Conservation (phyloP, 768 basidiomycete genomes). For the Termitomyces eurrhizus region DNA sequence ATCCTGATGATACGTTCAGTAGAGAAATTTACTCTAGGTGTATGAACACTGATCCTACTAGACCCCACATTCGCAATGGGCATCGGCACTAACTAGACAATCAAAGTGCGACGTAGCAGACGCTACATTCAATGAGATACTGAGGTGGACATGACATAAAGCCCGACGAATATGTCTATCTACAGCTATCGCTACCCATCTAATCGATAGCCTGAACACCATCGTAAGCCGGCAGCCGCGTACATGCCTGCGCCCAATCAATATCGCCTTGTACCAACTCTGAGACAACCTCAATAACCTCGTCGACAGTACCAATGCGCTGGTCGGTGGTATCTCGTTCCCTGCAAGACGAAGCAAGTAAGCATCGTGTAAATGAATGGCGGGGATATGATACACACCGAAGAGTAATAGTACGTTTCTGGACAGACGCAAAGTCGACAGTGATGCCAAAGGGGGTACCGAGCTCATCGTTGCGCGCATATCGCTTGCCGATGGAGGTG, state of each 20-base stretch:
- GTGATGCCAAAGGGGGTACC: conserved; percentile 98
- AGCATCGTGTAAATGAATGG: not conserved
- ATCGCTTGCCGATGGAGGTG: conserved; percentile 93
- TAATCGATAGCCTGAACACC: conserved; percentile 83
- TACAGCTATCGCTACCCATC: not conserved
- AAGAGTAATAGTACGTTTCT: conserved; percentile 92
- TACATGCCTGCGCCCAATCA: conserved; percentile 75
- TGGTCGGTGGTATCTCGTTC: conserved; percentile 96
- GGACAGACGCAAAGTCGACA: conserved; percentile 89
- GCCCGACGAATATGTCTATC: not conserved
- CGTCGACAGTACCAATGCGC: conserved; percentile 85
- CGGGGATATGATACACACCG: conserved; percentile 50
- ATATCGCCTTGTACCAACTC: conserved; percentile 74
- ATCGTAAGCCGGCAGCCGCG: conserved; percentile 71
- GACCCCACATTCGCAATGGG: not conserved
- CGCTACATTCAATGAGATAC: not conserved
- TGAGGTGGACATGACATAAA: not conserved
- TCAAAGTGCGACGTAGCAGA: not conserved
- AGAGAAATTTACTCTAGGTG: no score
- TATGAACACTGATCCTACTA: not conserved
- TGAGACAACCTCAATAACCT: conserved; percentile 77
- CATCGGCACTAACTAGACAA: not conserved
- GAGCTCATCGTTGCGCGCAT: conserved; percentile 96
- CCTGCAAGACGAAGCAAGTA: conserved; percentile 31
- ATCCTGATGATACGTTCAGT: not conserved